A percentile compares a stretch with the other conserved stretches of the same genome.
Conservation (phyloP, 208 protist genomes). For the Polymyxa betae region DNA sequence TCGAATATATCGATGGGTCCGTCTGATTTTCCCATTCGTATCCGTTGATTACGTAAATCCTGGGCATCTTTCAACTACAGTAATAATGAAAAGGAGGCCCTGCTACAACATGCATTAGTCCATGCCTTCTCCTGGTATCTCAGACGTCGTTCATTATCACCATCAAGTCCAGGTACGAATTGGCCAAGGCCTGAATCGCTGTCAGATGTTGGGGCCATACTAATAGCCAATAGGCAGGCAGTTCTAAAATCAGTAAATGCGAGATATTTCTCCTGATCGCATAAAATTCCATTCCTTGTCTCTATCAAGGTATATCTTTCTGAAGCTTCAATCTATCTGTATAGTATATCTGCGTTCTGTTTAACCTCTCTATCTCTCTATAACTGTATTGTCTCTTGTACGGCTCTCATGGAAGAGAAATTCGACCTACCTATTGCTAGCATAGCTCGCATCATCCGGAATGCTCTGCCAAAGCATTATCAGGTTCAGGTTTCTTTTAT, state of each 20-base stretch:
- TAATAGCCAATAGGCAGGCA: no score
- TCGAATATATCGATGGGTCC: not conserved
- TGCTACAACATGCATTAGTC: not conserved
- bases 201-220: no score
- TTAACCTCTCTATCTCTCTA: no score
- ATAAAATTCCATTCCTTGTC: no score
- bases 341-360: no score
- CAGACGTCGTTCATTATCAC: not conserved
- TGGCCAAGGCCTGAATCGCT: not conserved
- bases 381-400: no score
- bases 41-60: not conserved
- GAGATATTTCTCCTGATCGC: no score
- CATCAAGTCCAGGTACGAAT: not conserved
- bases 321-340: no score
- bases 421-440: conserved; percentile 49
- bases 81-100: not conserved
- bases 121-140: not conserved
- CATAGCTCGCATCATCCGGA: conserved; percentile 43
- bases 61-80: not conserved
- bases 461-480: conserved; percentile 44
- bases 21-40: not conserved
- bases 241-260: no score
- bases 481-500: not conserved
- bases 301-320: no score
- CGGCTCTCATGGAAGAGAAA: not conserved